Evolutionary conservation across 148 eudicot species (phyloP).

Genomic region (Persicaria maculosa): DNA sequence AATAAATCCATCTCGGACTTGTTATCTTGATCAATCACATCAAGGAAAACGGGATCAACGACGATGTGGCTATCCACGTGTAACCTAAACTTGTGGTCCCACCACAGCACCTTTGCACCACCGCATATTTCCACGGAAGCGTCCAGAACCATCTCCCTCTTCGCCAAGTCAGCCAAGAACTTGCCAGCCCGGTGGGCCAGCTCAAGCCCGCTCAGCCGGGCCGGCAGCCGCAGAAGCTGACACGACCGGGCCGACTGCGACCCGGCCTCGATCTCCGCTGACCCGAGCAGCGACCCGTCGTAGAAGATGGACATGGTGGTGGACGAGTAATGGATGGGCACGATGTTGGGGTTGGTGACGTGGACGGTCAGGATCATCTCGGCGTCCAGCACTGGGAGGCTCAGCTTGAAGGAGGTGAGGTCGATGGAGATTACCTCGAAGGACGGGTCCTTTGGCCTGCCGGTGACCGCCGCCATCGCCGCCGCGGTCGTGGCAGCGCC

Average conservation of each 20-base stretch:
- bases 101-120: constrained; percentile 61
- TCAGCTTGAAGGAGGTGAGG: constrained; percentile 68
- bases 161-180: constrained; percentile 55
- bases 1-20: constrained; percentile 53
- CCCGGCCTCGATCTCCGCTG: constrained; percentile 59
- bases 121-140: constrained; percentile 66
- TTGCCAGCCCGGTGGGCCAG: constrained; percentile 49
- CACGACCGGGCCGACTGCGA: constrained; percentile 66
- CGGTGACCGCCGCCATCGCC: constrained; percentile 29
- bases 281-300: constrained; percentile 62
- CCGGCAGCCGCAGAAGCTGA: constrained; percentile 53
- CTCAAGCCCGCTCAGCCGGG: constrained; percentile 64
- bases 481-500: constrained; percentile 65
- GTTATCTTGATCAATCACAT: constrained; percentile 81
- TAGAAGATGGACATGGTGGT: constrained; percentile 71
- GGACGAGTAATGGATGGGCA: constrained; percentile 48
- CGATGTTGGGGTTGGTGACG: constrained; percentile 86
- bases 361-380: constrained; percentile 81
- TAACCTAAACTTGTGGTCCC: constrained; percentile 69
- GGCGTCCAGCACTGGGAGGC: constrained; percentile 58
- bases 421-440: constrained; percentile 66
- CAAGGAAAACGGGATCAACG: constrained; percentile 86
- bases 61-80: constrained; percentile 70
- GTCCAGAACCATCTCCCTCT: constrained; percentile 74
- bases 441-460: constrained; percentile 55